Conservation (phyloP, 1,284 basidiomycete genomes). For the Cryptococcus hybrid region DNA sequence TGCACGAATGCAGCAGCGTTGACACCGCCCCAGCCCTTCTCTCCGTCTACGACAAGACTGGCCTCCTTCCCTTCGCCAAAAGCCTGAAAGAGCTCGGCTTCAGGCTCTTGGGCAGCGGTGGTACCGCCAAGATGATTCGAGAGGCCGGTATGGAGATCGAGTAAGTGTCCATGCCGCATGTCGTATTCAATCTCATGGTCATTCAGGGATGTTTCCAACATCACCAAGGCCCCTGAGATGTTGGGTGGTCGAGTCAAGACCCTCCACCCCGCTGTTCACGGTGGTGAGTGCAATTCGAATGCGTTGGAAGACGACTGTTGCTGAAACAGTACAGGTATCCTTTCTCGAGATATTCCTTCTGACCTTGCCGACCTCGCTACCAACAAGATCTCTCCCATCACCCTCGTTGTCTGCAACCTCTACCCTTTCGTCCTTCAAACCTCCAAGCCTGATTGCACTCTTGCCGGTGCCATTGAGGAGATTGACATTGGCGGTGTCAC, state of each 20-base stretch:
- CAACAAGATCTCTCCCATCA: conserved; percentile 83
- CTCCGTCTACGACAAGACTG: conserved; percentile 96
- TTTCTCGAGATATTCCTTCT: conserved; percentile 81
- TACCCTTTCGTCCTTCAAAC: conserved; percentile 97
- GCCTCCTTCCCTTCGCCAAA: conserved; percentile 83
- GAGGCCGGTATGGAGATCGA: conserved; percentile 89
- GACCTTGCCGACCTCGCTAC: conserved; percentile 78
- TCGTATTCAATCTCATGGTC: background rate
- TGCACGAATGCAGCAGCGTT: background rate
- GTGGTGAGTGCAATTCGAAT: conserved; percentile 60
- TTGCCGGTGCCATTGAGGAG: conserved; percentile 93
- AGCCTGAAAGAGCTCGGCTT: conserved; percentile 79
- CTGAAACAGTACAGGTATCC: conserved; percentile 62
- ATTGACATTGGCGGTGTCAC: conserved; percentile 99
- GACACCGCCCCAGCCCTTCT: conserved; percentile 63
- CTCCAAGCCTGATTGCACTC: conserved; percentile 79
- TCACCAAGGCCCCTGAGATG: conserved; percentile 99
- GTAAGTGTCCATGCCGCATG: conserved; percentile 55
- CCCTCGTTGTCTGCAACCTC: conserved; percentile 97
- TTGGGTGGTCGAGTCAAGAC: conserved; percentile 98
- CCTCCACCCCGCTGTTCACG: conserved; percentile 97
- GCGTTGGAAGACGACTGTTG: background rate
- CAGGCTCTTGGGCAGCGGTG: conserved; percentile 88
- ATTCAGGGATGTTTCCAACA: conserved; percentile 91
- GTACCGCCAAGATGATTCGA: conserved; percentile 96